Percentiles rank a stretch among this genome's conserved stretches.
phyloP scores from a whole-genome alignment of 2,329 filamentous ascomycete species.

The Penicillium hesseltinei region DNA sequence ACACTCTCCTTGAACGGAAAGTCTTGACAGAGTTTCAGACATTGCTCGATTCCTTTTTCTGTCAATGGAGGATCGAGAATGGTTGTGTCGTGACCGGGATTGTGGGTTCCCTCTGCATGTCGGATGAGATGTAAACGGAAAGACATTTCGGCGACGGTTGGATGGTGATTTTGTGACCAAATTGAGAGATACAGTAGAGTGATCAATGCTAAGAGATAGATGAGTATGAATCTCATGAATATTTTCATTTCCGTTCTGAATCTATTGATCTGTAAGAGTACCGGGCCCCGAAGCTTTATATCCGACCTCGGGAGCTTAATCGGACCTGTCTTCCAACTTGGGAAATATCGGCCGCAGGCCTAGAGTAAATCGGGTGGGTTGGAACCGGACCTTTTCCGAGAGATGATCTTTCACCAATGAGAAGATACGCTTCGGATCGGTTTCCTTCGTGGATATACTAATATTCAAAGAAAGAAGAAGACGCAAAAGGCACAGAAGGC shows the following conservation, averaged over 20 bases:
- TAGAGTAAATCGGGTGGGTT: no score
- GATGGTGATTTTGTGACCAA: neutral
- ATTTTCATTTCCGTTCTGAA: no score
- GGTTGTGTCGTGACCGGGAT: neutral
- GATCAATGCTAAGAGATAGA: neutral
- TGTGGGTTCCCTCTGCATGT: constrained; percentile 1
- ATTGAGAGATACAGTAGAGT: neutral
- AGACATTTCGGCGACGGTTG: neutral
- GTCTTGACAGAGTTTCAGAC: neutral
- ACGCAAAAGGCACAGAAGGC: no score
- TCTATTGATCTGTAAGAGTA: no score
- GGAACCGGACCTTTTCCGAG: no score
- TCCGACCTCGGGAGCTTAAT: no score
- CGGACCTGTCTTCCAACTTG: no score
- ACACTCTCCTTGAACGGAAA: neutral
- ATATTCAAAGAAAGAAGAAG: neutral
- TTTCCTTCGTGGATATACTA: neutral
- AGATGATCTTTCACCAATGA: no score
- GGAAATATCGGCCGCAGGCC: no score
- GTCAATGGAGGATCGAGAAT: neutral
- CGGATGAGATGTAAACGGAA: constrained; percentile 2
- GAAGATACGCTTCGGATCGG: no score
- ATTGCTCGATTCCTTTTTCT: neutral
- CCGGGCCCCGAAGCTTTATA: no score
- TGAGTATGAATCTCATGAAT: no score